Base-by-base conservation (phyloP, 2,329 filamentous ascomycete species). In the Blastomyces silverae region DNA sequence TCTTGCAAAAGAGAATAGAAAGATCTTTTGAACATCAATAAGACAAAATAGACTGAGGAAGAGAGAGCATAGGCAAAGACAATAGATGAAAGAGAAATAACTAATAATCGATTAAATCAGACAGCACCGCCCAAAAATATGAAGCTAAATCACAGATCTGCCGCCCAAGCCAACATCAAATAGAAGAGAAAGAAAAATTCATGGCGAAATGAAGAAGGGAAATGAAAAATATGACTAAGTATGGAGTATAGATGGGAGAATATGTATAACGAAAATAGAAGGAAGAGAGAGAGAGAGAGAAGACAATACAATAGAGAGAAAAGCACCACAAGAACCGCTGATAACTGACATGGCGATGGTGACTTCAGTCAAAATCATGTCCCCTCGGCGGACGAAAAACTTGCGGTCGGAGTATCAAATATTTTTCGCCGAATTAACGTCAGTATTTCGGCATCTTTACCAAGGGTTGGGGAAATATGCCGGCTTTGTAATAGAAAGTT, bases 371-470 rank as follows among this genome's bases (percentile, higher is more conserved):
- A 22, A 15, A 34, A 8, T 60, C 39, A 60, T 28, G 39, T 25
- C 39, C 58, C 58, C 7, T 48, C 58, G 8, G 42, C 7, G 13
- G 58, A 48, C 25, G 46, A 55, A 50, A 62, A 62, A 62, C 61
- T 62, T n/a, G 61, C 44, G 11, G 44, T 13, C 48, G 61, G 46
- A 68, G 60, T 65, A 34, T 66, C 66, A 37, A 80, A 80, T 20
- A 80, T 76, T 64, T 76, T 77, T 15, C 72, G 69, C 39, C 79
- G 78, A 61, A 83, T 82, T 62, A 82, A 79, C 53, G 79, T 77
- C 17, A 97, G 81, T 65, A 97, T 94, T 62, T 84, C 83, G 73
- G 89, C 85, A 74, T 97, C 92, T 58, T 85, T 85, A 59, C 79
- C 77, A 7, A 97, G 83, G 8, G 90, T 89, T 59, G 91, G 91